Evolutionary conservation across 208 protist genomes (phyloP), one percentile per base, ranked within the genome.

Genomic region (Trypanosoma boissoni): DNA sequence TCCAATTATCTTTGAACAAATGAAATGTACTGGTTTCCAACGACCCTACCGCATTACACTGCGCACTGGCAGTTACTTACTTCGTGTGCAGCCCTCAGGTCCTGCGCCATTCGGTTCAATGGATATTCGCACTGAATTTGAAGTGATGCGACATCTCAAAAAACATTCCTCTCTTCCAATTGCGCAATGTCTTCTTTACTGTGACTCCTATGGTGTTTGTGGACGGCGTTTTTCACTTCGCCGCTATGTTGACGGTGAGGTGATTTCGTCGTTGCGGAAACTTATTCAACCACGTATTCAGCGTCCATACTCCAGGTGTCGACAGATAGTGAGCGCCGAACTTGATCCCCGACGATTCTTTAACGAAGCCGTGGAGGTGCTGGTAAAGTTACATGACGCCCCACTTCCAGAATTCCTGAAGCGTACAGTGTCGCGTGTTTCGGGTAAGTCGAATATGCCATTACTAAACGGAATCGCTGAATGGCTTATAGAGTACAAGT

Each of bases 21-120:
- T 90, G 37, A 46, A 77, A 32, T 73, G 74, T 18, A 81, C 64
- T 43, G 44, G 71, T 2, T 86, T 76, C 64, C 86, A 86, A 34
- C 70, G 83, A 58, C 77, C 84, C 1, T 91, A 79, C 61, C 80
- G 84, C 31, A 58, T 91, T 34, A 88, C 84, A 10, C 69, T 87
- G 14, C 76, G 84, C 49, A 91, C 80, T 1, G 84, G 84, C n/a
- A 84, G 75, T 59, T 91, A 78, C 72, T 58, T 71, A 4, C 68
- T 91, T 29, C 80, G 84, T 55, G 80, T 86, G 12, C 84, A 91
- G 53, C 84, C 84, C 0, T 75, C 68, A 36, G 80, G 78, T 27
- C 76, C 74, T 2, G 74, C 53, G 6, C 80, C 78, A 3, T 78
- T 76, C 64, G 72, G 70, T 32, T 68, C 72, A 8, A 60, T 61